These are phyloP conservation scores for Candolleomyces eurysporus DNA, from an alignment of 768 basidiomycete species.

Conservation along the genomic window DNA sequence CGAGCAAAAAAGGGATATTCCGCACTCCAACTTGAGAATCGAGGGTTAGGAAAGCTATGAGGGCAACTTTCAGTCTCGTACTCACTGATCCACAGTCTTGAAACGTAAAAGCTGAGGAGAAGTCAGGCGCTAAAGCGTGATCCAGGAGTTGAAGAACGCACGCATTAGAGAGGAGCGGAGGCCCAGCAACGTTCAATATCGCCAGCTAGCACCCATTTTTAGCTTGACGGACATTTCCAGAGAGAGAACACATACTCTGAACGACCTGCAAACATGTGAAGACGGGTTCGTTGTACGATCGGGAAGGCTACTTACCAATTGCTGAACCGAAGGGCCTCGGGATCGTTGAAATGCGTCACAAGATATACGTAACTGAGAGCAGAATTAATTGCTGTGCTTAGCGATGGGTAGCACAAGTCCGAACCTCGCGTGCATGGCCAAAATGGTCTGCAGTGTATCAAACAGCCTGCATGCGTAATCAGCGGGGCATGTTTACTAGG, in stretches of 20 bases:
- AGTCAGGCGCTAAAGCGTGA: background rate
- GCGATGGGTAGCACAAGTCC: background rate
- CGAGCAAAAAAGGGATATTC: background rate
- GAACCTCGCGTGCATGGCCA: conserved; percentile 1
- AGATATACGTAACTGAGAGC: background rate
- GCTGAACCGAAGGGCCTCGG: background rate
- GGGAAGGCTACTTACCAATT: background rate
- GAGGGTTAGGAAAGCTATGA: no score
- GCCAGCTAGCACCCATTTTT: background rate
- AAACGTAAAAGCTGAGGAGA: conserved; percentile 6
- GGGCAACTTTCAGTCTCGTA: background rate
- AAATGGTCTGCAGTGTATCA: background rate
- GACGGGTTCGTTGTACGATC: background rate
- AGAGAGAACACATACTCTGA: background rate
- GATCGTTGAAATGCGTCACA: background rate
- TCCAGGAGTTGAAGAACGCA: background rate
- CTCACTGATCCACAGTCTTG: conserved; percentile 9
- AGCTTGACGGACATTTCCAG: background rate
- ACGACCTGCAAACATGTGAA: background rate
- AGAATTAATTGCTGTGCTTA: background rate
- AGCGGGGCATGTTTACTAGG: background rate
- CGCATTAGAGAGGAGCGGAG: conserved; percentile 9
- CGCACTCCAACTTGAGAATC: conserved; percentile 5
- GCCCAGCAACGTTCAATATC: background rate
- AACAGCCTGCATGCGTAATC: background rate